Conservation (phyloP, 257 asterid genomes). For the Cruciata laevipes region DNA sequence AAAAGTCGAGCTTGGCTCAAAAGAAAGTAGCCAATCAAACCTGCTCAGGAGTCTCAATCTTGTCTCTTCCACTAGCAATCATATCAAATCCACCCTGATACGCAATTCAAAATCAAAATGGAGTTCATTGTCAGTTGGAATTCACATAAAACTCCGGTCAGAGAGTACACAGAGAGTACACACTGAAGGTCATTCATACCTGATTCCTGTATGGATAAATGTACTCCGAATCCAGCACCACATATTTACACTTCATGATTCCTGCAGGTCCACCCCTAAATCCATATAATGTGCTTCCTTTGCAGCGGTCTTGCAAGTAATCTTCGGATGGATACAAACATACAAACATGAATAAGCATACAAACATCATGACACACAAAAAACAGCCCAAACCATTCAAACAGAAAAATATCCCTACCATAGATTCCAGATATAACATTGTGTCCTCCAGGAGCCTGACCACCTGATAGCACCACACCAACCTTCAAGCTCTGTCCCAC, state of each 20-base stretch:
- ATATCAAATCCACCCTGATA: conserved; percentile 96
- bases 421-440: conserved; percentile 94
- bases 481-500: conserved; percentile 46
- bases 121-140: conserved; percentile 1
- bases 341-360: not conserved
- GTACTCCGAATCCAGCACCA: conserved; percentile 63
- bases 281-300: conserved; percentile 89
- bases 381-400: not conserved
- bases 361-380: not conserved
- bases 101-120: not conserved
- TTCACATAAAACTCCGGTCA: not conserved
- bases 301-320: conserved; percentile 81
- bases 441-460: conserved; percentile 99
- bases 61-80: conserved; percentile 98
- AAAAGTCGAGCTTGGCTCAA: not conserved
- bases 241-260: conserved; percentile 83
- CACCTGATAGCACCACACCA: conserved; percentile 95
- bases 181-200: conserved; percentile 28
- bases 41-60: conserved; percentile 99
- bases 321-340: conserved; percentile 37
- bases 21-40: conserved; percentile 31
- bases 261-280: conserved; percentile 99
- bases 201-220: conserved; percentile 95
- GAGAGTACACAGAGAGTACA: not conserved
- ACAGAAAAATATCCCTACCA: conserved; percentile 35